Evolutionary conservation across 23 red algal species (phyloP), one percentile per base, ranked within the genome.

Genomic region (Gracilariopsis chorda): DNA sequence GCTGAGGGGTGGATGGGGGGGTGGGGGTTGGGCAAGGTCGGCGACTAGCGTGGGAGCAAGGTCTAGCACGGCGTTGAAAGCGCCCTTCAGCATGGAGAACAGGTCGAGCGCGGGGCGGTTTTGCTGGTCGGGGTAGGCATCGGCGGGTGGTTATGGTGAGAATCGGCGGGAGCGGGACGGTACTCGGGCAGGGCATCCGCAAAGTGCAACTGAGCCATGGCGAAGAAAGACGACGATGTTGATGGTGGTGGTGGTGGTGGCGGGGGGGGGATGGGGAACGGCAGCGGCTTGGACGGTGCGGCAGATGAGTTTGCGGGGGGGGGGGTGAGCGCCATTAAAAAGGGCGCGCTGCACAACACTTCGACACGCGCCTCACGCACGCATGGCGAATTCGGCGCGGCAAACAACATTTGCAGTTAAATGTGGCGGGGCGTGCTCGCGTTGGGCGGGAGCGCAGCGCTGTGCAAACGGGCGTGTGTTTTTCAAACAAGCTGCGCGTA

Each of bases 151-250:
- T 4, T 10, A 37, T 24, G 85, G 85, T 7, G 10, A 28, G 60
- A n/a, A 24, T 34, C 40, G 40, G 60, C 4, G 44, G 60, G 4
- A 41, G 72, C 43, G 36, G 65, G 65, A 27, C 78, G 85, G 51
- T 77, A 89, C 33, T 47, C 51, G 43, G 68, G 85, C 35, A 78
- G 61, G 7, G 85, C 53, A 69, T 89, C 85, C 0, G 85, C 58
- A 51, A 89, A 89, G 40, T 89, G 61, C 21, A 89, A 47, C 55
- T 89, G 85, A 45, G 85, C 51, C 85, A 89, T 89, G 85, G 44
- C 36, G 45, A 55, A 55, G n/a, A 55, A 55, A n/a, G n/a, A n/a
- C n/a, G n/a, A n/a, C n/a, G n/a, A n/a, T n/a, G n/a, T n/a, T n/a
- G n/a, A n/a, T 19, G 17, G 16, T 19, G 64, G 9, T 11, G 34